These are phyloP conservation scores for Silybum marianum DNA, from an alignment of 129 eudicot genomes.

Conservation along the genomic window DNA sequence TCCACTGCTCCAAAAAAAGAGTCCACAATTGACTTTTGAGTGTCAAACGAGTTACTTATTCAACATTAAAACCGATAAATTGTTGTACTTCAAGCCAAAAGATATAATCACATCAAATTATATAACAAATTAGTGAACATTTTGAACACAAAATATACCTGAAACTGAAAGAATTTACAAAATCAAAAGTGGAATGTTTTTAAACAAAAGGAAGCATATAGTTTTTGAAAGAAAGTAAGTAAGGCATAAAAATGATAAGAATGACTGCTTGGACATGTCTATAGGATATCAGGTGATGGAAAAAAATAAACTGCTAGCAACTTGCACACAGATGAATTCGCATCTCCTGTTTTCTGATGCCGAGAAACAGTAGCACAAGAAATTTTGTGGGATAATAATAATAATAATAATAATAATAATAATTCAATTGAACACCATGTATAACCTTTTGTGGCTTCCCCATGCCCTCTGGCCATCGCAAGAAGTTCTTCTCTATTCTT, in stretches of 20 bases:
- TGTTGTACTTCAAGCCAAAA: not conserved
- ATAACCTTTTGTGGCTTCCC: constrained; percentile 69
- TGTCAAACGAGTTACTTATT: constrained; percentile 1
- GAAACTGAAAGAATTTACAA: not conserved
- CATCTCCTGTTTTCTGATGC: not conserved
- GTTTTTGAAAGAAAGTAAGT: not conserved
- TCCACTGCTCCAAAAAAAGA: constrained; percentile 8
- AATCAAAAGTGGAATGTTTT: not conserved
- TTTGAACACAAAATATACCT: not conserved
- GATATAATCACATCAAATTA: not conserved
- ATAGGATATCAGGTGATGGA: not conserved
- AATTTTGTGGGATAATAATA: not conserved
- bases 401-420: not conserved
- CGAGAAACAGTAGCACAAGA: not conserved
- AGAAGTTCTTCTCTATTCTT: constrained; percentile 95
- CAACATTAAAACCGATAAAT: not conserved
- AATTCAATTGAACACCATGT: not conserved
- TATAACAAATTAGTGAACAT: not conserved
- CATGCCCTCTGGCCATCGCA: constrained; percentile 88
- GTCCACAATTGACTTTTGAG: constrained; percentile 14
- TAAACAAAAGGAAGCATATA: not conserved
- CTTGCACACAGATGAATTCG: not conserved
- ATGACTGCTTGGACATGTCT: not conserved
- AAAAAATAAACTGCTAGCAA: not conserved
- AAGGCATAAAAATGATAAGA: not conserved